Conservation (phyloP, 805 yeast genomes). For the Metschnikowia orientalis region DNA sequence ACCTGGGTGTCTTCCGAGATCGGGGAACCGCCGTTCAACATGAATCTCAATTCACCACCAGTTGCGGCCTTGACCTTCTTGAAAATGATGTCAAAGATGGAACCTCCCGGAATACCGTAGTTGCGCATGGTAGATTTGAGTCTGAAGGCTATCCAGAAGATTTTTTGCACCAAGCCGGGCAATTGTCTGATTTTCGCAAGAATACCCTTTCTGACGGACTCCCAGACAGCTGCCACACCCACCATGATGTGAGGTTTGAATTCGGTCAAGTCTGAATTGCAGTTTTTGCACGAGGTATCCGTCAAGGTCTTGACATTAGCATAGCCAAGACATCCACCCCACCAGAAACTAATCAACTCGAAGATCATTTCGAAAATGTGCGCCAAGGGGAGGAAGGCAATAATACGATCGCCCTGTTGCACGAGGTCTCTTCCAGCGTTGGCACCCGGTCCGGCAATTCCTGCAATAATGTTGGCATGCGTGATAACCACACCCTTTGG, state of each 20-base stretch:
- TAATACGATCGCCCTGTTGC: slow-evolving; percentile 59
- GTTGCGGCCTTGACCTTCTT: slow-evolving; percentile 90
- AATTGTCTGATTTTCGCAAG: slow-evolving; percentile 63
- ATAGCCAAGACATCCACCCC: slow-evolving; percentile 91
- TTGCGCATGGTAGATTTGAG: slow-evolving; percentile 62
- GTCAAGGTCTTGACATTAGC: slow-evolving; percentile 90
- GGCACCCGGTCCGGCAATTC: slow-evolving; percentile 75
- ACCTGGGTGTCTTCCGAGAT: slow-evolving; percentile 75
- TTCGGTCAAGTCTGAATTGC: slow-evolving; percentile 81
- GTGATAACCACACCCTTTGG: slow-evolving; percentile 80
- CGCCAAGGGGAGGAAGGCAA: slow-evolving; percentile 91
- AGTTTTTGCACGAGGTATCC: slow-evolving; percentile 75
- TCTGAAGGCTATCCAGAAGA: slow-evolving; percentile 85
- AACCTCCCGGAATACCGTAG: slow-evolving; percentile 71
- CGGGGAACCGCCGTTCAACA: slow-evolving; percentile 93
- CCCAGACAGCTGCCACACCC: slow-evolving; percentile 99
- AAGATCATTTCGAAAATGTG: slow-evolving; percentile 92
- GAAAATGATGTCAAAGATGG: slow-evolving; percentile 72
- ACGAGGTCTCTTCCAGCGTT: slow-evolving; percentile 53
- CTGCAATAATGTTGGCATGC: slow-evolving; percentile 70
- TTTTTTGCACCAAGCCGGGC: slow-evolving; percentile 63
- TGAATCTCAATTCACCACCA: slow-evolving; percentile 75
- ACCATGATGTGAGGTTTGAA: slow-evolving; percentile 93
- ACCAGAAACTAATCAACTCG: slow-evolving; percentile 71
- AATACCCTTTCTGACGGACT: slow-evolving; percentile 89